Conservation (phyloP, 768 basidiomycete species). For the Suillus clintonianus region DNA sequence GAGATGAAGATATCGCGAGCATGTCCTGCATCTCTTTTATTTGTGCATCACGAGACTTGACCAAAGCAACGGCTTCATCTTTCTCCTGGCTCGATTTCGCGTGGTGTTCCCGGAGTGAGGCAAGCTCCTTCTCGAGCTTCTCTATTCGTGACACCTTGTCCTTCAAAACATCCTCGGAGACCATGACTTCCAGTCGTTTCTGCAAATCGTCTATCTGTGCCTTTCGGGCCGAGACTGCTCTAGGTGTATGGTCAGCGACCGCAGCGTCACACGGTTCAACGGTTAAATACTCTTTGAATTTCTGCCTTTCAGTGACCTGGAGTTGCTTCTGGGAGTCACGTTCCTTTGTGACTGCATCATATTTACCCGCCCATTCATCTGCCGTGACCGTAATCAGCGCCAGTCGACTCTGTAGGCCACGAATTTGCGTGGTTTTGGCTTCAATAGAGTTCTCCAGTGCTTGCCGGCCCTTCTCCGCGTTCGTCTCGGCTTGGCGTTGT, state of each 20-base stretch:
- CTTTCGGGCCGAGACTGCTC: background rate
- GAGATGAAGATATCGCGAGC: background rate
- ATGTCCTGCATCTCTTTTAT: background rate
- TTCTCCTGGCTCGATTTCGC: background rate
- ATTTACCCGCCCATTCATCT: background rate
- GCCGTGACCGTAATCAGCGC: background rate
- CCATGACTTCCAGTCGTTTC: background rate
- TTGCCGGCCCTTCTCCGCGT: background rate
- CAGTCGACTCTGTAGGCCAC: background rate
- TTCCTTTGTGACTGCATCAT: background rate
- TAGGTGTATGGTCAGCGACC: background rate
- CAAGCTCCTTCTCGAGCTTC: background rate
- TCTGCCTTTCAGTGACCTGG: background rate
- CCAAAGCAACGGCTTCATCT: constrained; percentile 2
- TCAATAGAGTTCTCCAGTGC: background rate
- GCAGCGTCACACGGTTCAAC: background rate
- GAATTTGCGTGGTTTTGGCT: background rate
- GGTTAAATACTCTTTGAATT: background rate
- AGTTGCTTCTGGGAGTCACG: background rate
- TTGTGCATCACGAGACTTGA: background rate
- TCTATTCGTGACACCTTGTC: background rate
- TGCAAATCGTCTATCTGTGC: background rate
- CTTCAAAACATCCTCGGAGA: background rate
- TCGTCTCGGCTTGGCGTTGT: background rate
- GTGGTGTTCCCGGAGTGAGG: background rate